Evolutionary conservation across 106 monocot genomes (phyloP).

Genomic region (Allium sativum): DNA sequence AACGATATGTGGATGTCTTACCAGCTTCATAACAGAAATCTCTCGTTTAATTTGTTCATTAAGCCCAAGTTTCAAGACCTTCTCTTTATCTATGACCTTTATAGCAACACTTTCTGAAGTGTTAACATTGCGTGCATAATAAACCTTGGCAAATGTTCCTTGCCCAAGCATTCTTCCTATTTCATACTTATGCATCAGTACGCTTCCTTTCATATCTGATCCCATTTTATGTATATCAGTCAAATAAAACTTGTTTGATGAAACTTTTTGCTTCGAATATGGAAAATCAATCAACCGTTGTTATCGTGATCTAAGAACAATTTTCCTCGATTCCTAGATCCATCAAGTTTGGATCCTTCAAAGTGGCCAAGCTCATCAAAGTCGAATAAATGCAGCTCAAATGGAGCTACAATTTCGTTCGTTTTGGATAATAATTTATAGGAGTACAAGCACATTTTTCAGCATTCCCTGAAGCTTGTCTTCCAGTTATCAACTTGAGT

Average conservation of each 20-base stretch:
- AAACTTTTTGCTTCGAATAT: neutral
- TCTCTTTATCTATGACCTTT: slow-evolving; percentile 15
- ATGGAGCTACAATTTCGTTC: slow-evolving; percentile 11
- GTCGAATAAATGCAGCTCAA: slow-evolving; percentile 8
- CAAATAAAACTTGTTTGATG: neutral
- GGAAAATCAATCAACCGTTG: slow-evolving; percentile 8
- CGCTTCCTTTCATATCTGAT: slow-evolving; percentile 12
- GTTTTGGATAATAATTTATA: slow-evolving; percentile 16
- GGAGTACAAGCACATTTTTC: slow-evolving; percentile 34
- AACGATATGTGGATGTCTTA: slow-evolving; percentile 11
- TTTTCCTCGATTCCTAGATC: neutral
- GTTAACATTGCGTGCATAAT: slow-evolving; percentile 8
- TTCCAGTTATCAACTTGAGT: slow-evolving; percentile 5
- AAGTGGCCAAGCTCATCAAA: slow-evolving; percentile 13
- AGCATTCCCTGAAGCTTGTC: slow-evolving; percentile 32
- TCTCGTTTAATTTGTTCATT: slow-evolving; percentile 12
- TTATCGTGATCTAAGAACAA: slow-evolving; percentile 18
- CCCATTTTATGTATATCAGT: neutral
- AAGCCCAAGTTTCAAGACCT: slow-evolving; percentile 13
- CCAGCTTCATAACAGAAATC: slow-evolving; percentile 11
- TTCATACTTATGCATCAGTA: slow-evolving; percentile 17
- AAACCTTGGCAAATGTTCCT: slow-evolving; percentile 14
- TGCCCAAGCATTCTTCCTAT: slow-evolving; percentile 7
- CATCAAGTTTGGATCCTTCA: slow-evolving; percentile 1
- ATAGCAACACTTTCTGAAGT: slow-evolving; percentile 12